Conservation (phyloP, 192 early-diverging fungal genomes). For the Allomyces macrogynus region DNA sequence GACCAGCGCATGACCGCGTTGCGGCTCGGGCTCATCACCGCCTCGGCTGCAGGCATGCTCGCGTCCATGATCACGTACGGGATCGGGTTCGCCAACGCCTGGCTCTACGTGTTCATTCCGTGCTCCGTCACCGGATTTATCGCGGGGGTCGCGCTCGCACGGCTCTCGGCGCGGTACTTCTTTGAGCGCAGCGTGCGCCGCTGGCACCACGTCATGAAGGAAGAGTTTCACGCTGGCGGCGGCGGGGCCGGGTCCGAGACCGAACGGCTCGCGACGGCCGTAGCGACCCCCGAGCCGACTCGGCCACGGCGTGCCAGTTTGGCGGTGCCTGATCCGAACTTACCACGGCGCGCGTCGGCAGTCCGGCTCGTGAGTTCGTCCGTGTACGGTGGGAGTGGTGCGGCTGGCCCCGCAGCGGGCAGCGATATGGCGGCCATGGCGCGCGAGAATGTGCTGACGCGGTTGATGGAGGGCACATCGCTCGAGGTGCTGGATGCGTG, state of each 20-base stretch:
- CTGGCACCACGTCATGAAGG: neutral
- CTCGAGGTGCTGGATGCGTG: neutral
- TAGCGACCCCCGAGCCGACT: neutral
- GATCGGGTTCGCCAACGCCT: neutral
- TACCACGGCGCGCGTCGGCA: neutral
- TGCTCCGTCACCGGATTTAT: neutral
- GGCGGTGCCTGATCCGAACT: neutral
- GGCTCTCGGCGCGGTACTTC: neutral
- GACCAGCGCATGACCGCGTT: no score
- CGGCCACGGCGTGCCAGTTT: neutral
- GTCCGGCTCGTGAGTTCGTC: neutral
- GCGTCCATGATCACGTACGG: neutral
- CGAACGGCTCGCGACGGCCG: neutral
- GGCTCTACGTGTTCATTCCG: neutral
- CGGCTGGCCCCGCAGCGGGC: neutral
- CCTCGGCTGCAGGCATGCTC: neutral
- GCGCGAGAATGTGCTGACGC: neutral
- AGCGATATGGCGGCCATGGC: neutral
- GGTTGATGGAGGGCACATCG: neutral
- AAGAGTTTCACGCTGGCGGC: neutral
- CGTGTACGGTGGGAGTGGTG: neutral
- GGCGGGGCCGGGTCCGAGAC: neutral
- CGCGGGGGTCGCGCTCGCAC: neutral
- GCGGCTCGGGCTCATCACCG: no score
- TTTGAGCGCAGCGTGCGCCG: neutral